Evolutionary conservation across 352 stramenopile species (phyloP), one percentile per base, ranked within the genome.

Genomic region (Pythium aquatile): DNA sequence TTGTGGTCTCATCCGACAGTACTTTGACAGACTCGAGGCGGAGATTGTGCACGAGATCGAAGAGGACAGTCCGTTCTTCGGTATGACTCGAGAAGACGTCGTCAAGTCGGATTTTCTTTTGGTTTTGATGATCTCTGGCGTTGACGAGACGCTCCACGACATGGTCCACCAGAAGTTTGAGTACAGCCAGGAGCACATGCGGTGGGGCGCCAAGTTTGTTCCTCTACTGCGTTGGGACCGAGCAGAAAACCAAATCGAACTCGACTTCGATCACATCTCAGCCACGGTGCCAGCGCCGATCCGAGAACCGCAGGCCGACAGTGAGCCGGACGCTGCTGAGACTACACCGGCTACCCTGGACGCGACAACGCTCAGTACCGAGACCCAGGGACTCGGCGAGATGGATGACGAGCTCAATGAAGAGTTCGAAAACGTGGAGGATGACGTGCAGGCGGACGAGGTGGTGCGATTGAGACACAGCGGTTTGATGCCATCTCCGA

Each of bases 81-180:
- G 72, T 5, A 78, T 76, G 40, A 71, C 66, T 3, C 51, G 57
- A 11, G 57, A 65, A 5, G 68, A 85, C 9, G 47, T 88, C 9
- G 53, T 35, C 10, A 33, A 58, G 16, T 81, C 76, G 1, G 79
- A 88, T 42, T 87, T 88, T 40, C 8, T 87, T 1, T 39, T 88
- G 10, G 70, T 86, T 29, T 65, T 88, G 24, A 79, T 88, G 58
- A 78, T 80, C 54, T 75, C 79, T 5, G 79, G 79, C 5, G 68
- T 87, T 24, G 79, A 88, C 28, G 72, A 85, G 59, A 88, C 82
- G 29, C 66, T 88, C 6, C 77, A 87, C 65, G 79, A 88, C 46
- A 85, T 73, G 65, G 61, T 87, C 24, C 69, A 88, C 60, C 68
- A 83, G 51, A 77, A 81, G 56, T 63, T 70, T 10, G 79, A 88